These are phyloP conservation scores for Salvia sclarea DNA, from an alignment of 305 asterid species.

Conservation along the genomic window DNA sequence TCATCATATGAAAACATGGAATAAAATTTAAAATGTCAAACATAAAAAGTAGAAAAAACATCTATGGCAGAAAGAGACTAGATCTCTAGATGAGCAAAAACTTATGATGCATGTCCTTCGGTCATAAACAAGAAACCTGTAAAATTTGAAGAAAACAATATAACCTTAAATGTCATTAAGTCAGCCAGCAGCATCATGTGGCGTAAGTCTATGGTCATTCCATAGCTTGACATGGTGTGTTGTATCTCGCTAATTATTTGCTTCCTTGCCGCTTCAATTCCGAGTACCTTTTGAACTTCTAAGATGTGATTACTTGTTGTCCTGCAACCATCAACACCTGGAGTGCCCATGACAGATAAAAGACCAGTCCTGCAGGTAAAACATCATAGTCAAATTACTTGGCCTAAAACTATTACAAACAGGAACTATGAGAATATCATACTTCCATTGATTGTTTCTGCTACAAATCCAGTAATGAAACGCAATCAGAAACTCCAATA, in stretches of 20 bases:
- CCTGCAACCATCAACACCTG: slow-evolving; percentile 67
- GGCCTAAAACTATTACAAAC: not conserved
- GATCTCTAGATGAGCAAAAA: slow-evolving; percentile 1
- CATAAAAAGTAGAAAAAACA: not conserved
- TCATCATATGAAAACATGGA: not conserved
- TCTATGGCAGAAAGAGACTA: not conserved
- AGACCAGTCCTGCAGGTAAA: slow-evolving; percentile 69
- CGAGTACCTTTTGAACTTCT: slow-evolving; percentile 72
- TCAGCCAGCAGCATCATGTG: slow-evolving; percentile 98
- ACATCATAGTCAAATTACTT: slow-evolving; percentile 14
- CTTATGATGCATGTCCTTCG: not conserved
- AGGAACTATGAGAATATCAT: not conserved
- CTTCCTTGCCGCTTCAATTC: slow-evolving; percentile 92
- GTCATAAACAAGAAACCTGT: slow-evolving; percentile 11
- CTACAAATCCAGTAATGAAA: not conserved
- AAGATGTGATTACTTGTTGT: slow-evolving; percentile 72
- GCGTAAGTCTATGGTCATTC: slow-evolving; percentile 84
- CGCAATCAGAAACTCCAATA: not conserved
- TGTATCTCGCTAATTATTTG: slow-evolving; percentile 71
- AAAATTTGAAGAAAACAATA: slow-evolving; percentile 13
- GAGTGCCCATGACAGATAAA: slow-evolving; percentile 81
- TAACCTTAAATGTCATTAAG: slow-evolving; percentile 84
- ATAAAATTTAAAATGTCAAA: not conserved
- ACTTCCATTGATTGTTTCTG: not conserved
- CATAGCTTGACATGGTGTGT: slow-evolving; percentile 70